These are phyloP conservation scores for Candida namnaoensis DNA, from an alignment of 805 yeast species.

Conservation along the genomic window DNA sequence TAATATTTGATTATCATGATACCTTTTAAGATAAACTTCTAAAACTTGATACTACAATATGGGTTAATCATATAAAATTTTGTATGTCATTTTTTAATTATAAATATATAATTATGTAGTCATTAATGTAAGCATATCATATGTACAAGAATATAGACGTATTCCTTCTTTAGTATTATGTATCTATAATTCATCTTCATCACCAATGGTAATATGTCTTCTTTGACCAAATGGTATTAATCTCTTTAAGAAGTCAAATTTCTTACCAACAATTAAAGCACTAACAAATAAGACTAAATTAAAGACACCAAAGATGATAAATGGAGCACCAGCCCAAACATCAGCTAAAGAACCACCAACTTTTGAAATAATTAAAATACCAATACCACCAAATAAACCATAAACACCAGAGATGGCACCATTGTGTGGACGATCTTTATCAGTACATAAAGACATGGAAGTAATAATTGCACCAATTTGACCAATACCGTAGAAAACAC, in stretches of 20 bases:
- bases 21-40: too few species aligned
- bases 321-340: conserved; percentile 49
- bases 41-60: too few species aligned
- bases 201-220: too few species aligned
- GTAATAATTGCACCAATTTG: conserved; percentile 56
- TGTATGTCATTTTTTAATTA: too few species aligned
- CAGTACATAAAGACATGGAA: conserved; percentile 54
- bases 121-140: too few species aligned
- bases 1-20: too few species aligned
- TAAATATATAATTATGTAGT: too few species aligned
- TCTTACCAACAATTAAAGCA: conserved; percentile 12
- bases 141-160: too few species aligned
- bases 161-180: too few species aligned
- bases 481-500: conserved; percentile 45
- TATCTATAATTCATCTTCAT: too few species aligned
- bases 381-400: conserved; percentile 61
- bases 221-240: too few species aligned
- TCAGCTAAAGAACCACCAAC: conserved; percentile 59
- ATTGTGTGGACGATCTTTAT: conserved; percentile 32
- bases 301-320: conserved; percentile 39
- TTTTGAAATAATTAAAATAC: conserved; percentile 50
- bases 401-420: conserved; percentile 68
- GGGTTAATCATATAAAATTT: too few species aligned
- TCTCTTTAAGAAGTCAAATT: conserved; percentile 2
- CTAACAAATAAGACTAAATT: conserved; percentile 18